These are phyloP conservation scores for Kuraishia molischiana DNA, from an alignment of 805 yeast species.

Conservation along the genomic window DNA sequence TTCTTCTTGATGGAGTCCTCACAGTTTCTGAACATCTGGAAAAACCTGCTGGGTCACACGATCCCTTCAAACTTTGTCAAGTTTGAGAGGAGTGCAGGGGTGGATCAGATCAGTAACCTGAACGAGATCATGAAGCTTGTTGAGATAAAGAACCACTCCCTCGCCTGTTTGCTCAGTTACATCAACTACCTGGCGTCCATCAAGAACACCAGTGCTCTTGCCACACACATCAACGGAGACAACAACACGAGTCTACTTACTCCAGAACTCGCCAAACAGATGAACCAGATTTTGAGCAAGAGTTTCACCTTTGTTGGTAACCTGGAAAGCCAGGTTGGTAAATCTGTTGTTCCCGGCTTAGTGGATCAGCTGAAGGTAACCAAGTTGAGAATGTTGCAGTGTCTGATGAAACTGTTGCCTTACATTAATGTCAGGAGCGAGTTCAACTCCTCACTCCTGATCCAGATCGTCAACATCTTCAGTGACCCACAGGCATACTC, in stretches of 20 bases:
- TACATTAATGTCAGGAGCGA: slow-evolving; percentile 19
- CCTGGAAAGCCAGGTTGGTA: slow-evolving; percentile 13
- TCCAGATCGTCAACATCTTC: slow-evolving; percentile 23
- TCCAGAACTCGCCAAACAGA: slow-evolving; percentile 20
- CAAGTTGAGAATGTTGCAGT: slow-evolving; percentile 20
- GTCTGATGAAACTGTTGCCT: slow-evolving; percentile 21
- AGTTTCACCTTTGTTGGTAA: slow-evolving; percentile 18
- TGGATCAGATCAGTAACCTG: slow-evolving; percentile 22
- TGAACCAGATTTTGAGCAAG: slow-evolving; percentile 19
- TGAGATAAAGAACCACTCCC: slow-evolving; percentile 47
- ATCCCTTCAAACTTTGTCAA: slow-evolving; percentile 29
- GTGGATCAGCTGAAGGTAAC: slow-evolving; percentile 15
- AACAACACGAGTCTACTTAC: slow-evolving; percentile 19
- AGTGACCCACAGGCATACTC: slow-evolving; percentile 12
- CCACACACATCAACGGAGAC: slow-evolving; percentile 7
- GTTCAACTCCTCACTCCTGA: slow-evolving; percentile 18
- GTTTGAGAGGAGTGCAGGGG: slow-evolving; percentile 15
- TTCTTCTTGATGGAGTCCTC: slow-evolving; percentile 45
- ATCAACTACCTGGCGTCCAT: slow-evolving; percentile 38
- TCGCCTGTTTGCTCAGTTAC: slow-evolving; percentile 48
- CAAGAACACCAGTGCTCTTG: slow-evolving; percentile 21
- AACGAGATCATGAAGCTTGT: slow-evolving; percentile 25
- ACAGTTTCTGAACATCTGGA: slow-evolving; percentile 58
- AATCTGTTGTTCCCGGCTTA: slow-evolving; percentile 10
- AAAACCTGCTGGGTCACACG: slow-evolving; percentile 41